A percentile compares a stretch with the other conserved stretches of the same genome.
Evolutionary conservation across 441 rosid species (phyloP).

Genomic region (Populus hybrid): DNA sequence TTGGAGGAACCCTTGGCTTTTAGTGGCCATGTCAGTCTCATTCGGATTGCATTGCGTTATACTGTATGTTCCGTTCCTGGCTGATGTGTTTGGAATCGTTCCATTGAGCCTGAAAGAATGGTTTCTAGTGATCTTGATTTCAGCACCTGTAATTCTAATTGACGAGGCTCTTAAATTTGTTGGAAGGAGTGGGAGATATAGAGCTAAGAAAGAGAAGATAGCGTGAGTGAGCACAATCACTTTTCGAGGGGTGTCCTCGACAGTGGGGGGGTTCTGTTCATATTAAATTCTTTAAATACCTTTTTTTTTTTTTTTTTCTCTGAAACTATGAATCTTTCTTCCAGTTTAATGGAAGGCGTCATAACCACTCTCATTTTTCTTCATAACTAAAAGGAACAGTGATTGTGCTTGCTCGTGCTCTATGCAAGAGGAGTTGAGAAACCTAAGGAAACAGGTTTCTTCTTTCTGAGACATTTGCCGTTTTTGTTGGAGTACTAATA

Average conservation of each 20-base stretch:
- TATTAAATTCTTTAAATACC: background rate
- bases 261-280: background rate
- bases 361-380: background rate
- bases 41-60: conserved; percentile 74
- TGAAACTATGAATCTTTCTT: no score
- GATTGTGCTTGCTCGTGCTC: no score
- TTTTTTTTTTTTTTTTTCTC: no score
- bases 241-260: background rate
- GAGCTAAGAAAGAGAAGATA: conserved; percentile 41
- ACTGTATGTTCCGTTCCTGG: conserved; percentile 77
- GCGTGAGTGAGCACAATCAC: conserved; percentile 12
- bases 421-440: no score
- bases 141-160: conserved; percentile 70
- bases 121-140: conserved; percentile 66
- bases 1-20: conserved; percentile 91
- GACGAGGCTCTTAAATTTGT: conserved; percentile 68
- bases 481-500: no score
- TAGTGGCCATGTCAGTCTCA: conserved; percentile 79
- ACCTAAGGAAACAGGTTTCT: no score
- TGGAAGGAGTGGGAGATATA: conserved; percentile 47
- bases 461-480: no score
- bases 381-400: background rate
- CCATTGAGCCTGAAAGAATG: conserved; percentile 78
- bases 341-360: background rate
- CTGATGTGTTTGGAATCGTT: conserved; percentile 66